Base-by-base conservation (phyloP, 169 alveolate species). In the Eimeria tenella region DNA sequence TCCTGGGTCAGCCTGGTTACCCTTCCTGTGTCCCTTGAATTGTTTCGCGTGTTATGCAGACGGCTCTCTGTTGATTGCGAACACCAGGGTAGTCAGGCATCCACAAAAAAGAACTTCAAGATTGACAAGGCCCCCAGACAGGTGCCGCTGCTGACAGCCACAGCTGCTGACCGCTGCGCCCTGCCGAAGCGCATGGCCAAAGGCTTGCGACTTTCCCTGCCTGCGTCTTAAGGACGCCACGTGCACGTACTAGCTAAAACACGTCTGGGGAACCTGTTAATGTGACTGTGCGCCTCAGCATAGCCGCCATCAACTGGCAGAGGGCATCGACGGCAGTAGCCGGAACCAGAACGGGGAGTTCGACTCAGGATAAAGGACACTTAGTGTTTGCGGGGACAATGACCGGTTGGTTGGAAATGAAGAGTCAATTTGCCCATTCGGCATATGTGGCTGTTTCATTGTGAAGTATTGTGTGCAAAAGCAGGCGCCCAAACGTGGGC, bases 31-130 rank as follows among this genome's bases (percentile, higher is more conserved):
- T 31, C 2, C 42, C 2, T 31, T 31, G 42, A 31, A 31, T 2
- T 31, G 42, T 31, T 31, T 31, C 42, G 42, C 86, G 4, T n/a
- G n/a, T 0, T 13, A 0, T 77, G 82, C 90, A 90, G 94, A 10
- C 90, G 94, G 71, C 84, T 75, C 25, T 90, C 94, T n/a, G 90
- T 90, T 49, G 90, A 90, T 74, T 79, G 90, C 52, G 94, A 75
- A 70, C 94, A 77, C 94, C 70, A 52, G 13, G 90, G 94, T 25
- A 60, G 90, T 82, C 90, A 82, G 56, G 56, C 90, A 31, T 56
- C 62, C 63, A 56, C 90, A 55, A 82, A 74, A 23, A 82, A 58
- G 25, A 82, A 53, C 13, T 82, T 58, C 11, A 82, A 82, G 90
- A 42, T 55, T 58, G 90, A 82, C 49, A 82, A 58, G 73, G 49